Base-by-base conservation (phyloP, 257 asterid genomes). In the Knoxia roxburghii region DNA sequence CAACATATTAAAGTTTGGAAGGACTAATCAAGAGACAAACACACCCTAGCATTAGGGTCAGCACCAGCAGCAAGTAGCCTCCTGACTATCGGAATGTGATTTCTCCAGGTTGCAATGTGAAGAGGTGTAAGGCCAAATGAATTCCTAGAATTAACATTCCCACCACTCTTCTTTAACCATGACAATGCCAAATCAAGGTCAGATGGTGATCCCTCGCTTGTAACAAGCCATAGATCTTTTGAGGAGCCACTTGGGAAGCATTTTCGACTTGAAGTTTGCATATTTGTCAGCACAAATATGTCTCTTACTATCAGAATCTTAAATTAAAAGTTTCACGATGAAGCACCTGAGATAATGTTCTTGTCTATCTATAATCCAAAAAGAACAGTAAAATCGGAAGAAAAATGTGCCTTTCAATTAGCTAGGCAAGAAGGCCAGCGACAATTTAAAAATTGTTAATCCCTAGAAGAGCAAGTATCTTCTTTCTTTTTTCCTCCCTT, bases 31-130 rank as follows among this genome's bases (percentile, higher is more conserved):
- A 80, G 68, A 72, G 75, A 45, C 64, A 69, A 81, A 68, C 80
- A 69, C 82, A 94, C 99, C 98, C 97, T 87, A 51, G 93, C 96
- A 83, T 94, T 84, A 73, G 98, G 96, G 84, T 90, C 99, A 33
- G 98, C 98, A 73, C 99, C 98, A 75, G 96, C 96, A 73, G 84
- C 96, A 79, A 94, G 95, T 62, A 94, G 88, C 82, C 96, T 84
- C 73, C 81, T 88, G 68, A 90, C 87, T 65, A 94, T 77, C 65
- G 96, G 98, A 68, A 79, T 62, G 64, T 94, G 88, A 78, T 94
- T 94, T 82, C 96, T 88, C 99, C 99, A 84, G 59, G 96, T 88
- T 48, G 99, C 98, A 41, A 87, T 83, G 77, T 94, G 99, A 73
- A 94, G 87, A 71, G 96, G 96, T 4, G 93, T 86, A 56, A 90